These are phyloP conservation scores for Eucalyptus microcorys DNA, from an alignment of 345 rosid genomes.

Conservation along the genomic window DNA sequence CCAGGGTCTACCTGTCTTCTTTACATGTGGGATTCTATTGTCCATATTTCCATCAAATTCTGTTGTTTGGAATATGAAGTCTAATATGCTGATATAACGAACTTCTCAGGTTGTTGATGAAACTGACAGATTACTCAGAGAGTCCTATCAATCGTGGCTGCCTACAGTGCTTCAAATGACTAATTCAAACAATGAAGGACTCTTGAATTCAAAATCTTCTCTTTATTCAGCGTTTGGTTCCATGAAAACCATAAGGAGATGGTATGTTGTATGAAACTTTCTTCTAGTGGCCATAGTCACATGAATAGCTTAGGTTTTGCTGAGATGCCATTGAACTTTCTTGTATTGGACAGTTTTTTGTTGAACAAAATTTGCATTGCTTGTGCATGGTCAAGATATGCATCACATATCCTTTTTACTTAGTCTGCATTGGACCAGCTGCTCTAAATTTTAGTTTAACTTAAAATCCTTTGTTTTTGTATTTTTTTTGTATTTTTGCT, in stretches of 20 bases:
- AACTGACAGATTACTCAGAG: constrained; percentile 89
- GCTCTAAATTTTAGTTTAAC: background rate
- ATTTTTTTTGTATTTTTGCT: background rate
- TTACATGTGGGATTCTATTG: background rate
- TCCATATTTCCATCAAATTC: background rate
- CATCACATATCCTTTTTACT: background rate
- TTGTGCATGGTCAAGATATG: background rate
- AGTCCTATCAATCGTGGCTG: constrained; percentile 94
- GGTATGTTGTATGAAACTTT: constrained; percentile 31
- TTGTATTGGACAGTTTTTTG: background rate
- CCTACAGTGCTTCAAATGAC: constrained; percentile 75
- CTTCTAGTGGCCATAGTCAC: background rate
- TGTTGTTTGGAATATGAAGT: background rate
- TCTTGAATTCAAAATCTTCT: constrained; percentile 11
- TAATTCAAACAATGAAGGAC: constrained; percentile 14
- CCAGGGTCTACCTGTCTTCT: background rate
- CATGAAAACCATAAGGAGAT: constrained; percentile 64
- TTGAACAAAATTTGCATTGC: background rate
- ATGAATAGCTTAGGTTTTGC: background rate
- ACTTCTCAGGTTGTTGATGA: constrained; percentile 85
- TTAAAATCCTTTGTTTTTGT: background rate
- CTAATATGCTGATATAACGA: constrained; percentile 2
- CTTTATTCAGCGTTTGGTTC: constrained; percentile 41
- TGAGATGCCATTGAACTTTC: background rate
- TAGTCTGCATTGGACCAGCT: background rate